These are phyloP conservation scores for Heracleum sosnowskyi DNA, from an alignment of 129 eudicot species.

Conservation along the genomic window DNA sequence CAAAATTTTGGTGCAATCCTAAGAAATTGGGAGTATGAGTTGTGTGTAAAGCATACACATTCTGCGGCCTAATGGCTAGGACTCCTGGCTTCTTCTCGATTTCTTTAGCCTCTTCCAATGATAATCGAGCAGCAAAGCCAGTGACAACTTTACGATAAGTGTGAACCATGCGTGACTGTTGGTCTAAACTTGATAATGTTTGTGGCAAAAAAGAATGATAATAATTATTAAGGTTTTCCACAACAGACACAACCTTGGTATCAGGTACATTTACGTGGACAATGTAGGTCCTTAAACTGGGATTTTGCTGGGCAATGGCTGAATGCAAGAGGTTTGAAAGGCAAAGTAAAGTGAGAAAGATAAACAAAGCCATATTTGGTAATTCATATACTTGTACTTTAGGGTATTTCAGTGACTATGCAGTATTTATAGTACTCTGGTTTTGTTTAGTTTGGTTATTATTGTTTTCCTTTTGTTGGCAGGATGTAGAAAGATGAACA, in stretches of 20 bases:
- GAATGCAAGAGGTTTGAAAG: neutral
- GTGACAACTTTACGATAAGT: constrained; percentile 31
- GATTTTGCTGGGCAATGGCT: neutral
- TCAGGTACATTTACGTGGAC: constrained; percentile 40
- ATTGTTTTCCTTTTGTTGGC: neutral
- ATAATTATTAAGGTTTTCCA: neutral
- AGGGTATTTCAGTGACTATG: neutral
- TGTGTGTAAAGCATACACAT: constrained; percentile 23
- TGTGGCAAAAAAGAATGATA: neutral
- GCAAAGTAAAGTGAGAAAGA: neutral
- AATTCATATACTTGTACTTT: neutral
- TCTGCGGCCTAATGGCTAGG: constrained; percentile 33
- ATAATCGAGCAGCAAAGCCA: constrained; percentile 6
- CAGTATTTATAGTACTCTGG: neutral
- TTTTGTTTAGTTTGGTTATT: neutral
- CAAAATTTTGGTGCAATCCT: constrained; percentile 50
- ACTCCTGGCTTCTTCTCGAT: constrained; percentile 37
- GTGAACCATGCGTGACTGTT: constrained; percentile 19
- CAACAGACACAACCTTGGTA: constrained; percentile 19
- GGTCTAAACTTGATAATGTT: neutral
- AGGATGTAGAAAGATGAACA: neutral
- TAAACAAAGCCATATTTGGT: neutral
- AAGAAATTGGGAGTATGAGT: constrained; percentile 55
- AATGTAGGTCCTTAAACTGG: constrained; percentile 29
- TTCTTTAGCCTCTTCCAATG: constrained; percentile 32